Evolutionary conservation across 2,329 filamentous ascomycete genomes (phyloP), one percentile per base, ranked within the genome.

Genomic region (Alternaria ventricosa): DNA sequence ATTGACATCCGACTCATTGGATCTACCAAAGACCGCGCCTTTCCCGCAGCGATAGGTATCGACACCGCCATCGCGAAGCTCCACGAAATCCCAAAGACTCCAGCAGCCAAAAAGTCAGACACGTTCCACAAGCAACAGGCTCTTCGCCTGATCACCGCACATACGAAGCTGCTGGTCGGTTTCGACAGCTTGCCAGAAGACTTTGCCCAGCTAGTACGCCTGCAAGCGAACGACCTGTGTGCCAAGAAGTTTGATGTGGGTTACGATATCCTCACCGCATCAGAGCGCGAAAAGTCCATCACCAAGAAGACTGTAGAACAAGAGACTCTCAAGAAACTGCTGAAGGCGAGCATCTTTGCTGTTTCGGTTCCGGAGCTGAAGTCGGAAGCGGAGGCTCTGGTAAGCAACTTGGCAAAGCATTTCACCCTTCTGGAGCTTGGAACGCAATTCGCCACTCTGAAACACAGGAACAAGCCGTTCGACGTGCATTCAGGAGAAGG

Each of bases 71-170:
- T 98, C 66, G 89, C 90, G 60, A 97, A 96, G 79, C 82, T 99
- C 49, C 91, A 91, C 84, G 95, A 98, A 75, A 81, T 88, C 1
- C 90, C 93, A 0, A 95, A 92, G 77, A 81, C 83, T 2, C 78
- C 84, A 13, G 80, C 84, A 20, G 82, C 83, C 4, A 90, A 85
- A 61, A 91, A 91, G 70, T 89, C 92, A 36, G 95, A 98, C 73
- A 84, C 84, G 0, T 96, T 92, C 78, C 97, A 99, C 84, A 98
- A 98, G 82, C 92, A 92, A 75, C 94, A 99, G 80, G 93, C 96
- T 0, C 89, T 97, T 70, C 90, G 94, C 64, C 86, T 98, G 72
- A 89, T 99, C 74, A 93, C 91, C 69, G 88, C 94, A 1, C 94
- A 98, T 73, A 84, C 97, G 56, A 99, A 98, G 82, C 84, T 99